Conservation (phyloP, 2,329 filamentous ascomycete species). For the Phaeosphaeria sp. region DNA sequence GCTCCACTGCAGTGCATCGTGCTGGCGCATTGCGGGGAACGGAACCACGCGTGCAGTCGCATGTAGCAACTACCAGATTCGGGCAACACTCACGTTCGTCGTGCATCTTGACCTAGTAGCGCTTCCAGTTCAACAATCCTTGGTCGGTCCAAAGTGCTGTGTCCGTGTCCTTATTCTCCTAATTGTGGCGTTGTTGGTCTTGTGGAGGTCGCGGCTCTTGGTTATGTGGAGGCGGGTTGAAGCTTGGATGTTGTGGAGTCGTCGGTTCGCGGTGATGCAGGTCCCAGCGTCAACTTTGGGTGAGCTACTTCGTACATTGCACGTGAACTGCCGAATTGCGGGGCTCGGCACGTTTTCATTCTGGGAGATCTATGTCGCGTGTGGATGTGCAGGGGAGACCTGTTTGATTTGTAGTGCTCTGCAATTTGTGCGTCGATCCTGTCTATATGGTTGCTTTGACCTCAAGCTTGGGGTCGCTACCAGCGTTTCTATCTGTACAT, state of each 20-base stretch:
- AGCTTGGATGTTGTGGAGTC: constrained; percentile 3
- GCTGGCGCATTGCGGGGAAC: constrained; percentile 8
- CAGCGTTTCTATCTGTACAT: background rate
- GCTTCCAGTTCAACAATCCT: background rate
- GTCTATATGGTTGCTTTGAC: background rate
- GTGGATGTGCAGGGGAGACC: background rate
- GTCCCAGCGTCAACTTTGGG: constrained; percentile 8
- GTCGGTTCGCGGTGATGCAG: constrained; percentile 20
- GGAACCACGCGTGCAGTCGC: background rate
- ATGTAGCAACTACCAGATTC: background rate
- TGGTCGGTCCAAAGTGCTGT: constrained; percentile 12
- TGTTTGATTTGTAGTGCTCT: background rate
- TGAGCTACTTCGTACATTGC: background rate
- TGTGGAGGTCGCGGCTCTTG: constrained; percentile 7
- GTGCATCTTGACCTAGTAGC: constrained; percentile 30
- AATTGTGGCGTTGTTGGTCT: background rate
- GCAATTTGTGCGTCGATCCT: background rate
- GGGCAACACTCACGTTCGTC: constrained; percentile 44
- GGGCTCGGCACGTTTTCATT: background rate
- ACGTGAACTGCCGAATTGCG: constrained; percentile 12
- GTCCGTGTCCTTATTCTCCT: constrained; percentile 1
- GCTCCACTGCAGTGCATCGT: background rate
- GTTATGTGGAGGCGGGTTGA: background rate
- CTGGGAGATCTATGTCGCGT: background rate
- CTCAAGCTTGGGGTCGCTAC: background rate